phyloP scores from a whole-genome alignment of 164 flowering plant species.

The Aristolochia contorta region DNA sequence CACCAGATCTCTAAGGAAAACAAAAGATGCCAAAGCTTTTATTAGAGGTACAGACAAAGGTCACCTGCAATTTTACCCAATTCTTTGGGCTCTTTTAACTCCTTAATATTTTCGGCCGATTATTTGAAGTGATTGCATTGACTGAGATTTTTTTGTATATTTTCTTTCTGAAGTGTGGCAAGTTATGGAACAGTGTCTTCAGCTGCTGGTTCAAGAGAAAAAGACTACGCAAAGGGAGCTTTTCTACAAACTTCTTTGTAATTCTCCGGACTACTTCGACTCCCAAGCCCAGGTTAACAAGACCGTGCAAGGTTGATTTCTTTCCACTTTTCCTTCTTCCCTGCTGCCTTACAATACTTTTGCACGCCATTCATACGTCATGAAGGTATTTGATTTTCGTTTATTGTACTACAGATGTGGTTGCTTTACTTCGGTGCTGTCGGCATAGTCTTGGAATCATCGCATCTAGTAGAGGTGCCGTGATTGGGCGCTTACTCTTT shows the following conservation, averaged over 20 bases:
- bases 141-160: too few relatives aligned
- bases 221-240: slow-evolving; percentile 86
- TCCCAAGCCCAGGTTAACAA: slow-evolving; percentile 69
- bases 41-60: slow-evolving; percentile 46
- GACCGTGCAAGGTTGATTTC: slow-evolving; percentile 66
- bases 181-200: slow-evolving; percentile 81
- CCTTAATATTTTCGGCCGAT: too few relatives aligned
- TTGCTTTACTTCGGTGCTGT: slow-evolving; percentile 83
- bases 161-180: slow-evolving; percentile 58
- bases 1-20: slow-evolving; percentile 54
- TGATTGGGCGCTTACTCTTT: slow-evolving; percentile 71
- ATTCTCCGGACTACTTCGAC: slow-evolving; percentile 65
- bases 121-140: too few relatives aligned
- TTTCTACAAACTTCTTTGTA: slow-evolving; percentile 77
- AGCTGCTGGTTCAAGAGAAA: slow-evolving; percentile 60
- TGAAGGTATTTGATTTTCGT: too few relatives aligned
- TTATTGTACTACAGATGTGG: slow-evolving; percentile 51
- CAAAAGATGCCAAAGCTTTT: slow-evolving; percentile 65
- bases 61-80: not conserved
- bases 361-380: not conserved
- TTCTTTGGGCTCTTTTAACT: not conserved
- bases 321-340: slow-evolving; percentile 1
- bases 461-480: slow-evolving; percentile 87
- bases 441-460: slow-evolving; percentile 91
- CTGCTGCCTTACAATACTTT: not conserved